phyloP scores from a whole-genome alignment of 2,329 filamentous ascomycete species.

The Fusarium sp. region DNA sequence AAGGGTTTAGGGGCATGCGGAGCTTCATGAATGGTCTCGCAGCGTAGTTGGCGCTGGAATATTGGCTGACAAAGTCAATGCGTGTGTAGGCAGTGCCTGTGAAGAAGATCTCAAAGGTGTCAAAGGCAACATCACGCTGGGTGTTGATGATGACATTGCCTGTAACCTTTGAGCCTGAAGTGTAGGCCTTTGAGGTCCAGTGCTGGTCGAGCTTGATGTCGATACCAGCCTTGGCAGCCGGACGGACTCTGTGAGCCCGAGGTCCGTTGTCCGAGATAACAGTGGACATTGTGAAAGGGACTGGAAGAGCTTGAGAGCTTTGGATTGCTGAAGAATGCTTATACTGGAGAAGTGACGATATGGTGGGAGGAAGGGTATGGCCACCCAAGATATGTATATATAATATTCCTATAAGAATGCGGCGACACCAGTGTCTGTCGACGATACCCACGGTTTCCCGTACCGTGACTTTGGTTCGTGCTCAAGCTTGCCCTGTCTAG shows the following conservation, averaged over 20 bases:
- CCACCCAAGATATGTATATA: constrained; percentile 41
- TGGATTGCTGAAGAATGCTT: constrained; percentile 15
- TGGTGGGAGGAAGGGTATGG: constrained; percentile 20
- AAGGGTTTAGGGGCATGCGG: constrained; percentile 65
- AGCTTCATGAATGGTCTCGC: constrained; percentile 69
- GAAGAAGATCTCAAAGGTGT: constrained; percentile 66
- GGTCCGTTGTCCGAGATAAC: constrained; percentile 44
- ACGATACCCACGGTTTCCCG: constrained; percentile 26
- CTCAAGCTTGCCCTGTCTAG: constrained; percentile 36
- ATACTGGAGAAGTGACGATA: constrained; percentile 33
- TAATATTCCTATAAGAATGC: constrained; percentile 40
- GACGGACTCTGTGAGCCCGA: constrained; percentile 33
- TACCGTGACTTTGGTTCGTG: constrained; percentile 45
- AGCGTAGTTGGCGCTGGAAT: constrained; percentile 62
- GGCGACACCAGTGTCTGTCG: constrained; percentile 14
- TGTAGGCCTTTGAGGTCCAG: constrained; percentile 68
- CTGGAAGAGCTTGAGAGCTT: constrained; percentile 12
- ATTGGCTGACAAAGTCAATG: constrained; percentile 64
- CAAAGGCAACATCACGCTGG: constrained; percentile 62
- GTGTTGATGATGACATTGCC: constrained; percentile 64
- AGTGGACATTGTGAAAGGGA: constrained; percentile 46
- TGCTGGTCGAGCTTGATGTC: constrained; percentile 66
- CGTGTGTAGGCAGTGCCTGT: constrained; percentile 64
- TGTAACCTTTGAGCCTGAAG: constrained; percentile 64
- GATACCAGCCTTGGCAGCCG: constrained; percentile 55